phyloP scores from a whole-genome alignment of 1,284 basidiomycete species.

The Tilletiaria anomala region DNA sequence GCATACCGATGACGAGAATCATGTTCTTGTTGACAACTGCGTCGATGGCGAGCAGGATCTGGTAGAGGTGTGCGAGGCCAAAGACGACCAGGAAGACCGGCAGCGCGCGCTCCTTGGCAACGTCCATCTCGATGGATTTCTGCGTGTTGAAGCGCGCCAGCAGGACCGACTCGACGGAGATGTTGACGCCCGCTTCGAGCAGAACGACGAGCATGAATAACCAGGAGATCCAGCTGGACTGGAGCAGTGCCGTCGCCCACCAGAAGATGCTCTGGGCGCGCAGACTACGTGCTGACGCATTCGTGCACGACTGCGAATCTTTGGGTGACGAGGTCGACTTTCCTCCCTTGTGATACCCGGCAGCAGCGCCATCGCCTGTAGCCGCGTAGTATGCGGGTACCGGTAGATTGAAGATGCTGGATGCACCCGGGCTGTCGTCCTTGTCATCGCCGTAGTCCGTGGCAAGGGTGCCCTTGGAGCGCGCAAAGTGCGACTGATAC shows the following conservation, averaged over 20 bases:
- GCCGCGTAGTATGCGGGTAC: no score
- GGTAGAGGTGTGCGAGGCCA: conserved; percentile 24
- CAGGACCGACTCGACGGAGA: conserved; percentile 25
- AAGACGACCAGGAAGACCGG: conserved; percentile 29
- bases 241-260: neutral
- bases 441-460: no score
- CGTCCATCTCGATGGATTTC: conserved; percentile 9
- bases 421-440: no score
- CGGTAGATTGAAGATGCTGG: no score
- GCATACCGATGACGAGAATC: conserved; percentile 21
- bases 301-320: no score
- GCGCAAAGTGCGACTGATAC: no score
- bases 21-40: conserved; percentile 24
- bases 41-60: conserved; percentile 23
- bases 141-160: conserved; percentile 14
- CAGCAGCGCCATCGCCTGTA: no score
- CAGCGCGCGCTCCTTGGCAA: conserved; percentile 14
- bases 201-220: conserved; percentile 22
- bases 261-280: no score
- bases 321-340: no score
- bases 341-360: no score
- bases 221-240: neutral
- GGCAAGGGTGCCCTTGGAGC: no score
- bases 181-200: conserved; percentile 19
- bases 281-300: no score